A percentile compares a stretch with the other conserved stretches of the same genome.
These are phyloP conservation scores for Sideroxylon spinosum DNA, from an alignment of 179 eudicot genomes.

Conservation along the genomic window DNA sequence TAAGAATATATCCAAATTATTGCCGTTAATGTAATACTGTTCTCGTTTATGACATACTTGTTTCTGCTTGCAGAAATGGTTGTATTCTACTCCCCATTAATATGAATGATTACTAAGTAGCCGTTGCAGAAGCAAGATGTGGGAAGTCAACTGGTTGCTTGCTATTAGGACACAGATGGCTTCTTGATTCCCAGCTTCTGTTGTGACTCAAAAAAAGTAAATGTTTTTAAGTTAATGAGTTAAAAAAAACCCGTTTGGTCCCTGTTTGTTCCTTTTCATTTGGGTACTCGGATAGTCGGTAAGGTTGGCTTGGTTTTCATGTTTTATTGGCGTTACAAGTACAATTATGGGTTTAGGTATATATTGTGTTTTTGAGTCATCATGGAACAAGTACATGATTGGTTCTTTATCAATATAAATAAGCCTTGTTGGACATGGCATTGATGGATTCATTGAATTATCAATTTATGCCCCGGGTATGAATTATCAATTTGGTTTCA, in stretches of 20 bases:
- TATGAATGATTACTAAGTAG: not conserved
- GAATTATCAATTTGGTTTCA: not conserved
- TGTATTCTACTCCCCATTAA: not conserved
- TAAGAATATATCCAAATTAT: not conserved
- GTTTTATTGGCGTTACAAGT: not conserved
- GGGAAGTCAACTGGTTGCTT: not conserved
- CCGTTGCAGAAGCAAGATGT: conserved; percentile 5
- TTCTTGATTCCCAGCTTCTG: not conserved
- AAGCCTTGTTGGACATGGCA: not conserved
- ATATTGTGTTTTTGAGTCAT: not conserved
- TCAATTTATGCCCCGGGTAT: not conserved
- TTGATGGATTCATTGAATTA: not conserved
- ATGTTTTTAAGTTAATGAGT: not conserved
- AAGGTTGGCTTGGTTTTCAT: not conserved
- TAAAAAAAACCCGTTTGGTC: not conserved
- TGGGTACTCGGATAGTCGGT: not conserved
- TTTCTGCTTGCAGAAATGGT: conserved; percentile 5
- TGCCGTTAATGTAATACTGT: not conserved
- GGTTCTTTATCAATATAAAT: not conserved
- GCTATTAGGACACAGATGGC: conserved; percentile 4
- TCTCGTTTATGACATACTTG: not conserved
- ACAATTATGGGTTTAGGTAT: not conserved
- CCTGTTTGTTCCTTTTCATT: not conserved
- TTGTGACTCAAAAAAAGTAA: not conserved
- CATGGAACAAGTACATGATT: not conserved